These are phyloP conservation scores for Buddleja alternifolia DNA, from an alignment of 257 asterid genomes.

Conservation along the genomic window DNA sequence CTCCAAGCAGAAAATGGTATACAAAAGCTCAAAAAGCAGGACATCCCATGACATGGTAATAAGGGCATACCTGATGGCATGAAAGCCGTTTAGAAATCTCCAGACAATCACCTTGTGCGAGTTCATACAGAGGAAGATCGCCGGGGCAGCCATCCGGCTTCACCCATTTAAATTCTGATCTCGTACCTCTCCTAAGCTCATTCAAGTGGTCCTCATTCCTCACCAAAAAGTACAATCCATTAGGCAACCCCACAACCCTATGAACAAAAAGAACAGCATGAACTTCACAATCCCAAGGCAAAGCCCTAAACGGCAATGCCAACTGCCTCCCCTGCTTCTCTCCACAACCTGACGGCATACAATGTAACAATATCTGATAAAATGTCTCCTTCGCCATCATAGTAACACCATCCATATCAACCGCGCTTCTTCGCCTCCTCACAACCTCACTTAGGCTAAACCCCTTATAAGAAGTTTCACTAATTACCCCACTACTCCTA, in stretches of 20 bases:
- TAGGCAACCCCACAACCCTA: conserved; percentile 76
- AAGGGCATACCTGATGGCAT: conserved; percentile 71
- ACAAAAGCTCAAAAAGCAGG: not conserved
- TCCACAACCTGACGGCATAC: conserved; percentile 73
- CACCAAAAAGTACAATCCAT: conserved; percentile 80
- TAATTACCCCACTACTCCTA: conserved; percentile 45
- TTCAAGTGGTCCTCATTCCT: conserved; percentile 73
- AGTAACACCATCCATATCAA: conserved; percentile 91
- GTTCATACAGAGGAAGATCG: conserved; percentile 82
- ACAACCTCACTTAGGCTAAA: conserved; percentile 65
- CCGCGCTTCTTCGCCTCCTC: conserved; percentile 92
- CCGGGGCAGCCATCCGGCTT: conserved; percentile 87
- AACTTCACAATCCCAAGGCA: conserved; percentile 81
- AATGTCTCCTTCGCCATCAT: conserved; percentile 67
- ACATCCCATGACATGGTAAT: conserved; percentile 20
- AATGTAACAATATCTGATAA: conserved; percentile 80
- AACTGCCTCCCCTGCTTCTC: conserved; percentile 58
- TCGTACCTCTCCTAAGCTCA: conserved; percentile 61
- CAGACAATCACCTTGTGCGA: conserved; percentile 54
- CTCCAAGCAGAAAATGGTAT: not conserved
- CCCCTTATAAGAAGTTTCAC: conserved; percentile 58
- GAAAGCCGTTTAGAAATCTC: conserved; percentile 77
- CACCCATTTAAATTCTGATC: conserved; percentile 74
- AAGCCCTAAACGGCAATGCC: conserved; percentile 75
- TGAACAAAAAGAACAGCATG: conserved; percentile 88